Conservation (phyloP, 257 asterid species). For the Paulownia fortunei region DNA sequence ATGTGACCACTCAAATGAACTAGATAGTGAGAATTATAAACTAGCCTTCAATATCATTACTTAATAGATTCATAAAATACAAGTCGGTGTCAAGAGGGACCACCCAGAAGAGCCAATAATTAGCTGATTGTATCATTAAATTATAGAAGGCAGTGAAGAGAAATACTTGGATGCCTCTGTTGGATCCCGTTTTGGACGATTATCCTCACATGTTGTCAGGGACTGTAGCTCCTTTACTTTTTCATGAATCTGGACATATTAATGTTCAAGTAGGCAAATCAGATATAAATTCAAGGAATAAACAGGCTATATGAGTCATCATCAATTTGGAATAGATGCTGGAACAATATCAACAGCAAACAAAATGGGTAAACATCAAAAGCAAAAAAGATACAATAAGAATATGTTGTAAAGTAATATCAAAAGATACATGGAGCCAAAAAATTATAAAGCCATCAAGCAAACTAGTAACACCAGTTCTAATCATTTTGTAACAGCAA, state of each 20-base stretch:
- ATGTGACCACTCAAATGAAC: neutral
- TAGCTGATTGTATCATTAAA: conserved; percentile 10
- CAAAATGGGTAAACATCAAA: conserved; percentile 11
- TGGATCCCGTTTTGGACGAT: conserved; percentile 44
- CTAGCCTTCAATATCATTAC: neutral
- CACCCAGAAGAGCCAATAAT: conserved; percentile 9
- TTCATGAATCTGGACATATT: conserved; percentile 61
- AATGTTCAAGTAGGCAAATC: conserved; percentile 26
- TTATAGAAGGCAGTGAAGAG: conserved; percentile 31
- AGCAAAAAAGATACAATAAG: neutral
- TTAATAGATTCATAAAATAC: neutral
- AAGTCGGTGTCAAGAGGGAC: conserved; percentile 8
- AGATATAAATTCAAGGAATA: conserved; percentile 17
- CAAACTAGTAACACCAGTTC: neutral
- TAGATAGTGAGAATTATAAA: neutral
- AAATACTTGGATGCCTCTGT: conserved; percentile 63
- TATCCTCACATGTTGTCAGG: conserved; percentile 45
- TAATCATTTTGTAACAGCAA: conserved; percentile 8
- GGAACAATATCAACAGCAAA: conserved; percentile 27
- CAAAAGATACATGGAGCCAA: neutral
- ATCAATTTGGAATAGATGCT: conserved; percentile 25
- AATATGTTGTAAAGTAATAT: neutral
- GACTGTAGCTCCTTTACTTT: conserved; percentile 71
- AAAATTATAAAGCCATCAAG: neutral
- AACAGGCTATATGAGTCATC: neutral